Evolutionary conservation across 805 yeast genomes (phyloP).

Genomic region (Metschnikowia arizonensis): DNA sequence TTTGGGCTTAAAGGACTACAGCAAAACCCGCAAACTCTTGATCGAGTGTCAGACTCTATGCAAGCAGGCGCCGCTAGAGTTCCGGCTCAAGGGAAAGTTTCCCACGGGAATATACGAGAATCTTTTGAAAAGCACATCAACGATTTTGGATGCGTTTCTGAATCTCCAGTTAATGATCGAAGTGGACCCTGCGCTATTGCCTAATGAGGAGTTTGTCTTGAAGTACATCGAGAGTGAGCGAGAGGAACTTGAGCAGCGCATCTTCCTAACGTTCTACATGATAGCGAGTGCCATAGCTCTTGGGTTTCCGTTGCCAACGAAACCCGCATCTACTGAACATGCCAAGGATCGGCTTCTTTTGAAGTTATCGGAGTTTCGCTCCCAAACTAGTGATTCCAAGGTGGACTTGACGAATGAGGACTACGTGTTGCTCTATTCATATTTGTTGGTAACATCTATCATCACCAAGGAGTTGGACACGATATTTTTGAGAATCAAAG

Average conservation of each 20-base stretch:
- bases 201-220: conserved; percentile 54
- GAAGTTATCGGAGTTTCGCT: conserved; percentile 58
- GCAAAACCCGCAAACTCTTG: conserved; percentile 51
- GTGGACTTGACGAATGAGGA: conserved; percentile 56
- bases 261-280: conserved; percentile 75
- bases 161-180: conserved; percentile 66
- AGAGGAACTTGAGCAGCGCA: conserved; percentile 63
- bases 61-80: conserved; percentile 71
- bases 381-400: conserved; percentile 18
- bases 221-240: conserved; percentile 54
- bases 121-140: conserved; percentile 53
- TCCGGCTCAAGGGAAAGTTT: conserved; percentile 70
- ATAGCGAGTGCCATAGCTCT: conserved; percentile 69
- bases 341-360: conserved; percentile 66
- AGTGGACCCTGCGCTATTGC: conserved; percentile 51
- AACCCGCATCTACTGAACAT: conserved; percentile 73
- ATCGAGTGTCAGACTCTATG: conserved; percentile 56
- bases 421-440: conserved; percentile 71
- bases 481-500: conserved; percentile 51
- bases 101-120: conserved; percentile 50
- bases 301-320: conserved; percentile 73
- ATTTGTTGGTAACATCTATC: conserved; percentile 65
- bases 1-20: conserved; percentile 43
- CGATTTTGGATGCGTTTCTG: conserved; percentile 69
- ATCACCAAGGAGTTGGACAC: conserved; percentile 61